Conservation (phyloP, 2,329 filamentous ascomycete genomes). For the Monosporascus sp. region DNA sequence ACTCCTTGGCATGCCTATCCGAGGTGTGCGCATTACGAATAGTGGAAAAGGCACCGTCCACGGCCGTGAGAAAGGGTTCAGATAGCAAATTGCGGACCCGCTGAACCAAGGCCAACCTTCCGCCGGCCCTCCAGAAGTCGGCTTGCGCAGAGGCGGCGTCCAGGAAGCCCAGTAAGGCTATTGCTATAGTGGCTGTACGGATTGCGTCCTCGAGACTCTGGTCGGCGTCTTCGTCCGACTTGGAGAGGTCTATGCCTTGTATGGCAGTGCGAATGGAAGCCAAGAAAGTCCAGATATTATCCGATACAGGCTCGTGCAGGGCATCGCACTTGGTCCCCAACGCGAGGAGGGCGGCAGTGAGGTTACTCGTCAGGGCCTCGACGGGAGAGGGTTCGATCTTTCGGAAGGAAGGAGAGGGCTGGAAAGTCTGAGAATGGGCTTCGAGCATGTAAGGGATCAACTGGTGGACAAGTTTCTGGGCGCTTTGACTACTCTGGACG, state of each 20-base stretch:
- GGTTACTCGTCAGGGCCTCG: conserved; percentile 73
- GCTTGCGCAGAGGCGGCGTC: conserved; percentile 73
- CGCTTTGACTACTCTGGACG: conserved; percentile 65
- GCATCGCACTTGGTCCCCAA: conserved; percentile 68
- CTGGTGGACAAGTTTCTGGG: conserved; percentile 72
- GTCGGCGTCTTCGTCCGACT: conserved; percentile 49
- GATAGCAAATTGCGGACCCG: conserved; percentile 70
- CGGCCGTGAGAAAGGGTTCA: conserved; percentile 75
- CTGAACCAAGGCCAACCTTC: conserved; percentile 68
- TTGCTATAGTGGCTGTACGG: conserved; percentile 67
- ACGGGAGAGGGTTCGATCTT: conserved; percentile 83
- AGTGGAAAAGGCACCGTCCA: conserved; percentile 86
- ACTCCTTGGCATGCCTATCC: conserved; percentile 67
- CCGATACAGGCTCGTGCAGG: conserved; percentile 60
- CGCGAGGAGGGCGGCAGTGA: conserved; percentile 76
- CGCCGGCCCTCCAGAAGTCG: conserved; percentile 73
- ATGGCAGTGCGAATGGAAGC: conserved; percentile 62
- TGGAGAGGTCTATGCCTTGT: conserved; percentile 47
- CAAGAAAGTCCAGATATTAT: conserved; percentile 67
- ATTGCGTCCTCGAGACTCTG: conserved; percentile 62
- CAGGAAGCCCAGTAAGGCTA: conserved; percentile 87
- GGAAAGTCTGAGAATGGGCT: conserved; percentile 72
- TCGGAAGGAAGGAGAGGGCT: conserved; percentile 75
- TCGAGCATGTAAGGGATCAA: conserved; percentile 82
- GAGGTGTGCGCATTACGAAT: conserved; percentile 72